phyloP scores from a whole-genome alignment of 768 basidiomycete genomes.

The Leccinum subgranulosum region DNA sequence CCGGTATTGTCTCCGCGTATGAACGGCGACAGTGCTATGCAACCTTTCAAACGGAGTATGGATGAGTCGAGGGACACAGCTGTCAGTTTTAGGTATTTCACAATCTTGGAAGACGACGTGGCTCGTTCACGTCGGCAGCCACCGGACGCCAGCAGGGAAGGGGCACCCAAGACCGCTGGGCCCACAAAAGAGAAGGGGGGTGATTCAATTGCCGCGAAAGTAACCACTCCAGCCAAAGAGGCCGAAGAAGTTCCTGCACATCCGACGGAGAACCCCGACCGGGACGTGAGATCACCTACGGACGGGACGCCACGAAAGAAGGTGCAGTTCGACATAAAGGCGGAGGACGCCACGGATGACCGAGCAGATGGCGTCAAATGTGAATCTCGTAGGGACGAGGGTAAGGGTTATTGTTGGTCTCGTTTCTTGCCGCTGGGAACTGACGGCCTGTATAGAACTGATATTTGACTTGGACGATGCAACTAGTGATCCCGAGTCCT shows the following conservation, averaged over 20 bases:
- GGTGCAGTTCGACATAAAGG: slow-evolving; percentile 71
- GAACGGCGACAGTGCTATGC: slow-evolving; percentile 26
- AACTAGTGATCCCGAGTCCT: slow-evolving; percentile 29
- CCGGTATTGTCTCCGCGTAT: slow-evolving; percentile 19
- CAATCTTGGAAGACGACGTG: slow-evolving; percentile 42
- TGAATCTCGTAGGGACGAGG: slow-evolving; percentile 40
- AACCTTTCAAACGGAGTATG: slow-evolving; percentile 46
- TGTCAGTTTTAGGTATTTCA: slow-evolving; percentile 46
- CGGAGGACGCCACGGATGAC: slow-evolving; percentile 49
- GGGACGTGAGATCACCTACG: slow-evolving; percentile 25
- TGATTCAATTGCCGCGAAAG: slow-evolving; percentile 12
- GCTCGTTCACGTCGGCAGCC: slow-evolving; percentile 25
- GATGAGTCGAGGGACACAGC: slow-evolving; percentile 43
- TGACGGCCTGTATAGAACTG: slow-evolving; percentile 43
- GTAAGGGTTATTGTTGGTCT: slow-evolving; percentile 31
- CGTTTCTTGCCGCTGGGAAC: not conserved
- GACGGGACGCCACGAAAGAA: slow-evolving; percentile 47
- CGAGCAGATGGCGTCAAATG: slow-evolving; percentile 33
- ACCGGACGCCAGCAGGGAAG: slow-evolving; percentile 10
- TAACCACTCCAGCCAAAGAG: slow-evolving; percentile 6
- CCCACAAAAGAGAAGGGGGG: slow-evolving; percentile 7
- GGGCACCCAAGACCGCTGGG: slow-evolving; percentile 2
- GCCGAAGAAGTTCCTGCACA: slow-evolving; percentile 7
- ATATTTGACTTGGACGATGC: slow-evolving; percentile 72
- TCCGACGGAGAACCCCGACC: slow-evolving; percentile 19